Evolutionary conservation across 2,329 filamentous ascomycete genomes (phyloP).

Genomic region (Exserohilum rostratum): DNA sequence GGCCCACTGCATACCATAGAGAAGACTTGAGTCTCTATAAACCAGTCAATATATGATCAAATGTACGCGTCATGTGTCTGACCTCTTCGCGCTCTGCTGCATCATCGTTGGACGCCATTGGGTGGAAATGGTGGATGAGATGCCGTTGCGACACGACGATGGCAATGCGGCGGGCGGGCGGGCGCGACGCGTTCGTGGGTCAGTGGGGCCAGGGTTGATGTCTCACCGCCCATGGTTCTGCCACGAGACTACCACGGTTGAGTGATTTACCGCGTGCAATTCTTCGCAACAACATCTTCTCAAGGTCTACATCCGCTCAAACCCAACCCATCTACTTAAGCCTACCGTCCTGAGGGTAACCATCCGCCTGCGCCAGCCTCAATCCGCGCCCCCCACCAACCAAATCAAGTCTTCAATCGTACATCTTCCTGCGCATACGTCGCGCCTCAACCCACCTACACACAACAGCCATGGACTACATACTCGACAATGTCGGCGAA

Average conservation of each 20-base stretch:
- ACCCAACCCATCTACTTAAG: no score
- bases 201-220: constrained; percentile 24
- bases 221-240: constrained; percentile 20
- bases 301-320: no score
- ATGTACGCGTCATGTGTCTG: neutral
- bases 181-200: constrained; percentile 29
- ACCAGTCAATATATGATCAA: constrained; percentile 2
- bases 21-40: constrained; percentile 56
- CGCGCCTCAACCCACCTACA: neutral
- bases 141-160: neutral
- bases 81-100: constrained; percentile 44
- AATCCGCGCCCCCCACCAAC: neutral
- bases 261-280: constrained; percentile 14
- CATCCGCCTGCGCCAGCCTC: neutral
- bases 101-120: constrained; percentile 35
- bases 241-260: constrained; percentile 11
- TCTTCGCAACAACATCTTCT: neutral
- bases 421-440: neutral
- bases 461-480: constrained; percentile 23
- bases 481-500: constrained; percentile 34
- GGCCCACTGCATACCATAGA: constrained; percentile 51
- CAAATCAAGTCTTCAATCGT: neutral
- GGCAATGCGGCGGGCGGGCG: constrained; percentile 11
- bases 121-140: neutral
- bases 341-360: neutral